Percentiles rank a stretch among this genome's conserved stretches.
phyloP scores from a whole-genome alignment of 2,329 filamentous ascomycete species.

The Pyrenochaeta sp. region DNA sequence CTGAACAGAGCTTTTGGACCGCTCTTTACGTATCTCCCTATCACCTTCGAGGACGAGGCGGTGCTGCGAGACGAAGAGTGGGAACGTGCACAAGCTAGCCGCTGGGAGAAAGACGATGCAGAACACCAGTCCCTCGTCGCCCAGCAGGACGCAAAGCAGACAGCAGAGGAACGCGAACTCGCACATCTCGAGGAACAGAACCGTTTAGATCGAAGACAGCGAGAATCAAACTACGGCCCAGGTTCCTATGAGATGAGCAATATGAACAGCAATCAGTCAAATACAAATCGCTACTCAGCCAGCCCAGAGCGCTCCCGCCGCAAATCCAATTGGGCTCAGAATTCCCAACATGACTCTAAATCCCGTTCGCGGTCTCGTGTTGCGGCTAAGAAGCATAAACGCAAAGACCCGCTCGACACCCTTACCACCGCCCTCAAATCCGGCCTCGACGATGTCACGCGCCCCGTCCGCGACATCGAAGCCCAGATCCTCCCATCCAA shows the following conservation, averaged over 20 bases:
- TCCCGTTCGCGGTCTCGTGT: constrained; percentile 37
- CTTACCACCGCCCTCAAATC: constrained; percentile 36
- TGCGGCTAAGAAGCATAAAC: constrained; percentile 28
- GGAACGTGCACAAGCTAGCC: constrained; percentile 76
- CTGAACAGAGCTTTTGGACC: constrained; percentile 86
- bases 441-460: constrained; percentile 38
- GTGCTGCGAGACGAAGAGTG: constrained; percentile 91
- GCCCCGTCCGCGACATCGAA: constrained; percentile 47
- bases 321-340: constrained; percentile 38
- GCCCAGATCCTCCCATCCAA: constrained; percentile 70
- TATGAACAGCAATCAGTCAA: constrained; percentile 22
- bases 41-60: constrained; percentile 95
- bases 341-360: constrained; percentile 36
- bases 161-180: constrained; percentile 43
- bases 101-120: constrained; percentile 68
- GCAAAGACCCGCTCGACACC: constrained; percentile 37
- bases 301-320: constrained; percentile 29
- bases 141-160: constrained; percentile 40
- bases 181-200: constrained; percentile 40
- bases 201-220: constrained; percentile 13
- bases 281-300: constrained; percentile 12
- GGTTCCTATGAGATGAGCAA: constrained; percentile 41
- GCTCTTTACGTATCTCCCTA: constrained; percentile 86
- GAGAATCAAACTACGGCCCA: constrained; percentile 14
- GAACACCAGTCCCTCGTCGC: constrained; percentile 53